Conservation (phyloP, 352 stramenopile genomes). For the Phytophthora multivora region DNA sequence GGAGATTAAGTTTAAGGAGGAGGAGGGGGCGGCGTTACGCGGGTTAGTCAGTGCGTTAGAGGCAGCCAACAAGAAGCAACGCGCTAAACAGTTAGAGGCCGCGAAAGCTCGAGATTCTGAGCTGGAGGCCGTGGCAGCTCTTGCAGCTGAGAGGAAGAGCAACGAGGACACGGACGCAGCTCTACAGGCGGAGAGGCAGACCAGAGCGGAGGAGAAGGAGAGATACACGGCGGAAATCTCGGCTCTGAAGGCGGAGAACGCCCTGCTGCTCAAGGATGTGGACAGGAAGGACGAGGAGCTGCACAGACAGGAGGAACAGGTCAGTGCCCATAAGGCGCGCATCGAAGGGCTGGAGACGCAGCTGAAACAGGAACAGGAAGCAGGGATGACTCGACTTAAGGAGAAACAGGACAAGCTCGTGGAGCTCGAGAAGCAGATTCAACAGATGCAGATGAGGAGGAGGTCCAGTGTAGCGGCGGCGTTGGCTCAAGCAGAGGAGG, state of each 20-base stretch:
- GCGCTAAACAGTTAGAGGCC: conserved; percentile 66
- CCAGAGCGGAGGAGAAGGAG: conserved; percentile 50
- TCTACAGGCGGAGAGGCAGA: conserved; percentile 32
- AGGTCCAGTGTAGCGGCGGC: conserved; percentile 56
- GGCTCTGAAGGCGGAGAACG: conserved; percentile 72
- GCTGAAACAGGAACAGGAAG: conserved; percentile 69
- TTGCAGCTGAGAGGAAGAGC: conserved; percentile 38
- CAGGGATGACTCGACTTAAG: conserved; percentile 60
- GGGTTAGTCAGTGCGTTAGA: conserved; percentile 79
- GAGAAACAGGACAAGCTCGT: conserved; percentile 79
- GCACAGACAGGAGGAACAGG: conserved; percentile 70
- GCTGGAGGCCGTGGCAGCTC: conserved; percentile 24
- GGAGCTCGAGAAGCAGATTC: conserved; percentile 64
- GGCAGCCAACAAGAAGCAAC: conserved; percentile 81
- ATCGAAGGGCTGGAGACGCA: conserved; percentile 61
- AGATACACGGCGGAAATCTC: conserved; percentile 53
- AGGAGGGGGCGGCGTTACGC: conserved; percentile 74
- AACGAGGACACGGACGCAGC: conserved; percentile 50
- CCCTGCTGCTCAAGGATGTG: conserved; percentile 74
- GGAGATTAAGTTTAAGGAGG: conserved; percentile 87
- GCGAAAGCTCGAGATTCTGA: conserved; percentile 38
- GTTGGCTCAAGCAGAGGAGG: conserved; percentile 41
- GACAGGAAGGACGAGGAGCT: conserved; percentile 70
- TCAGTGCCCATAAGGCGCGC: conserved; percentile 63
- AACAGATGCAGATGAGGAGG: conserved; percentile 61